Evolutionary conservation across 2,329 filamentous ascomycete genomes (phyloP).

Genomic region (Colletotrichum sp.): DNA sequence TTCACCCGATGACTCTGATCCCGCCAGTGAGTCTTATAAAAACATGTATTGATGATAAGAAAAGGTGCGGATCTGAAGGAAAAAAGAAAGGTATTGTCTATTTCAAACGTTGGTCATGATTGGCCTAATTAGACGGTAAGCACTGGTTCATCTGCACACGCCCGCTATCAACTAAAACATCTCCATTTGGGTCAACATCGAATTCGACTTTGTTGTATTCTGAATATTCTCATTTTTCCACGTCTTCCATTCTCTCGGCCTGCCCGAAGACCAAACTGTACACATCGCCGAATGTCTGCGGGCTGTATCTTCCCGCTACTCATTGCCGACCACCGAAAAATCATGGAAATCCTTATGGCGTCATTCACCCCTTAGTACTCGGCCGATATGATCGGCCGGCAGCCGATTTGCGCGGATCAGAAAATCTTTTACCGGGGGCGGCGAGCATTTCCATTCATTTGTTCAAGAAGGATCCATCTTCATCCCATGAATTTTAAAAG

Average conservation of each 20-base stretch:
- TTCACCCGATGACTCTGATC: background rate
- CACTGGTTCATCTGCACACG: background rate
- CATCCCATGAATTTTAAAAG: background rate
- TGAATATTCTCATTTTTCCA: background rate
- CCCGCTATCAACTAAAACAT: background rate
- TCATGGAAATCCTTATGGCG: background rate
- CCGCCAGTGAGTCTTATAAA: background rate
- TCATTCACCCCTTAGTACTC: background rate
- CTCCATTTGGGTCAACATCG: background rate
- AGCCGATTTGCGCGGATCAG: background rate
- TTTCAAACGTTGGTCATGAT: background rate
- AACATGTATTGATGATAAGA: background rate
- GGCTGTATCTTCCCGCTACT: background rate
- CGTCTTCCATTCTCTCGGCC: background rate
- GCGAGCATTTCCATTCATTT: background rate
- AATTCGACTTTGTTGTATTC: background rate
- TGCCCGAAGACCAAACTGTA: background rate
- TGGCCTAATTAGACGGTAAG: fast-evolving
- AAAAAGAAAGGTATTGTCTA: background rate
- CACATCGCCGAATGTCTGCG: background rate
- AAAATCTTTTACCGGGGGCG: background rate
- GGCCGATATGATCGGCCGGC: background rate
- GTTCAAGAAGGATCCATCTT: background rate
- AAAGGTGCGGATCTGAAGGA: background rate
- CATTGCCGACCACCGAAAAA: background rate